Evolutionary conservation across 2,329 filamentous ascomycete species (phyloP), one percentile per base, ranked within the genome.

Genomic region (Fusarium sambucinum): DNA sequence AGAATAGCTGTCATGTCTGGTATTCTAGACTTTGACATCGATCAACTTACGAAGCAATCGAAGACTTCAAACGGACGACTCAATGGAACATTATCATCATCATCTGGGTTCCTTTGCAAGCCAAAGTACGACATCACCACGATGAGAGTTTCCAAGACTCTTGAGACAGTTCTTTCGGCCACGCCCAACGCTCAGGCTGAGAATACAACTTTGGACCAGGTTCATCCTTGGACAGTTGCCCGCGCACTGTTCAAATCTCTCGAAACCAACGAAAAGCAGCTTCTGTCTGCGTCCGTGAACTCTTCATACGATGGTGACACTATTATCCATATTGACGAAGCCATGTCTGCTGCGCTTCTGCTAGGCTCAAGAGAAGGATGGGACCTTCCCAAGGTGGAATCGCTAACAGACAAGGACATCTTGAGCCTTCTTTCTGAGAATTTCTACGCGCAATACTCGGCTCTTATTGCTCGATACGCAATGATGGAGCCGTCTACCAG

Each of bases 381-480:
- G 13, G 68, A 35, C 1, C 33, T 68, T 1, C 71, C 73, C 1
- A 46, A 68, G 14, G 55, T 77, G 2, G 71, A 70, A 3, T 67
- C 64, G 5, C 65, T 80, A 2, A 50, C 76, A 6, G 68, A 77
- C 4, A 33, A 65, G 0, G 52, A 52, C 7, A 72, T 66, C 5
- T 54, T 81, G 25, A 58, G 69, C 14, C 47, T 57, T 5, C 60
- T 81, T 10, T 70, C 72, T 2, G 62, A 70, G 11, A 71, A 70
- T 14, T 80, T 80, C 44, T 81, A 73, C 52, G 63, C 71, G 16
- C 78, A 80, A 52, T 79, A 77, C 44, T 71, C 77, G 0, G 77
- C 77, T 4, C 54, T 81, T 1, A 53, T 81, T 16, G 77, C 76
- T 6, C 72, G 72, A 13, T 74, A 74, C 33, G 70, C 73, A 0